These are phyloP conservation scores for Saturnispora serradocipensis DNA, from an alignment of 805 yeast genomes.

Conservation along the genomic window DNA sequence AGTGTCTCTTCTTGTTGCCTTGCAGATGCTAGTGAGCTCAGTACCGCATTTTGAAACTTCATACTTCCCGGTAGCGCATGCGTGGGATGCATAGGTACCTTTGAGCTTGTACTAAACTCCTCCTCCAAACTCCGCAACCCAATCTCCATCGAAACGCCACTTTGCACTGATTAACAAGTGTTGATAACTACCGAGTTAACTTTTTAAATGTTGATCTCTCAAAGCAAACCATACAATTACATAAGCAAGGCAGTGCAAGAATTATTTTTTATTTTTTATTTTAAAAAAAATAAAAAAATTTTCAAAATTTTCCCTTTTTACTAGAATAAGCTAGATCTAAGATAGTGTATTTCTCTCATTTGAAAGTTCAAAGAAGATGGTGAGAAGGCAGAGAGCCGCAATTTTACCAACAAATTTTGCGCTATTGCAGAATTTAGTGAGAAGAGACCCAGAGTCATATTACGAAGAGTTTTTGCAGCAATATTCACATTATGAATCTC, in stretches of 20 bases:
- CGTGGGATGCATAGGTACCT: background rate
- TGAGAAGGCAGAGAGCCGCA: constrained; percentile 83
- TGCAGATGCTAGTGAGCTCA: constrained; percentile 23
- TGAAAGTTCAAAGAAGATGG: constrained; percentile 42
- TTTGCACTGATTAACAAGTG: background rate
- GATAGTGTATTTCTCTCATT: background rate
- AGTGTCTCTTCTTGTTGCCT: constrained; percentile 66
- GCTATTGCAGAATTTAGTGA: constrained; percentile 80
- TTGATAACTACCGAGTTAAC: background rate
- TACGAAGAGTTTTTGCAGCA: constrained; percentile 91
- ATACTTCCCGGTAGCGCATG: background rate
- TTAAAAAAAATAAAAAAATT: background rate
- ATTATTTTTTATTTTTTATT: background rate
- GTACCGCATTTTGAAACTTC: background rate
- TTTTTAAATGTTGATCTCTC: background rate
- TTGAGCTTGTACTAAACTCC: background rate
- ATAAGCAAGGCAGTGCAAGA: background rate
- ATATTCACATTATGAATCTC: constrained; percentile 83
- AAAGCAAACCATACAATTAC: background rate
- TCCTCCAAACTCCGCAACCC: background rate
- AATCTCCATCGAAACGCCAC: background rate
- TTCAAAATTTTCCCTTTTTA: background rate
- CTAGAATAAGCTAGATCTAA: background rate
- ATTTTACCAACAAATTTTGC: constrained; percentile 88
- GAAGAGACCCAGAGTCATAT: constrained; percentile 90